phyloP scores from a whole-genome alignment of 208 protist genomes.

The Herpetomonas samuelpessoai region DNA sequence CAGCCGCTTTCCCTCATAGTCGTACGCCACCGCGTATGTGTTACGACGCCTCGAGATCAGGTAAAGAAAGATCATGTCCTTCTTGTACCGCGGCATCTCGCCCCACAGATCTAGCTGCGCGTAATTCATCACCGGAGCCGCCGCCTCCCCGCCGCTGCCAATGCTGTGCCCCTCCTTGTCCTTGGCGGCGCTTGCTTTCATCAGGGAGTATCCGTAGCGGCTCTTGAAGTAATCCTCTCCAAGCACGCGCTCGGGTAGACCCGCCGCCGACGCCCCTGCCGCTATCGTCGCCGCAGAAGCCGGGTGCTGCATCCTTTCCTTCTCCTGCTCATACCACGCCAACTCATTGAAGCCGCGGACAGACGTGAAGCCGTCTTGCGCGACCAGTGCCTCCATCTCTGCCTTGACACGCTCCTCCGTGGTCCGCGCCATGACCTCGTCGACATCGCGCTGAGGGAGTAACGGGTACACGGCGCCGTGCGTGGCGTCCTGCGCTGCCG shows the following conservation, averaged over 20 bases:
- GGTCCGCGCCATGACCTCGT: constrained; percentile 34
- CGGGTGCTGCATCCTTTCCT: constrained; percentile 10
- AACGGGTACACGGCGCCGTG: constrained; percentile 14
- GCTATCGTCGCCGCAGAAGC: not conserved
- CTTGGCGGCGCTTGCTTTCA: constrained; percentile 31
- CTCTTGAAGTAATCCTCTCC: constrained; percentile 77
- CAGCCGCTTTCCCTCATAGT: constrained; percentile 78
- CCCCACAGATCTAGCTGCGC: constrained; percentile 84
- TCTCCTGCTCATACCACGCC: constrained; percentile 72
- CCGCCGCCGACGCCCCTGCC: not conserved
- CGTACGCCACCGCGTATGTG: constrained; percentile 88
- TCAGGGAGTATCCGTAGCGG: constrained; percentile 79
- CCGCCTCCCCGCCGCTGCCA: constrained; percentile 9
- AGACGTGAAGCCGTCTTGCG: constrained; percentile 49
- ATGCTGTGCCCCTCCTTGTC: constrained; percentile 6
- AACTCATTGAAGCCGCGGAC: constrained; percentile 82
- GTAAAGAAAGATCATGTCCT: constrained; percentile 85
- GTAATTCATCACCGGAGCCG: constrained; percentile 42
- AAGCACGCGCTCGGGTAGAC: constrained; percentile 62
- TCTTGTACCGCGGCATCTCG: constrained; percentile 87
- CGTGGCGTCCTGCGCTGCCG: not conserved
- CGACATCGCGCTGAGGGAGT: constrained; percentile 68
- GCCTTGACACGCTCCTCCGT: constrained; percentile 33
- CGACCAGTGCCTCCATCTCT: constrained; percentile 57
- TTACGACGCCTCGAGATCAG: constrained; percentile 83